Evolutionary conservation across 768 basidiomycete genomes (phyloP).

Genomic region (Tulasnella sp.): DNA sequence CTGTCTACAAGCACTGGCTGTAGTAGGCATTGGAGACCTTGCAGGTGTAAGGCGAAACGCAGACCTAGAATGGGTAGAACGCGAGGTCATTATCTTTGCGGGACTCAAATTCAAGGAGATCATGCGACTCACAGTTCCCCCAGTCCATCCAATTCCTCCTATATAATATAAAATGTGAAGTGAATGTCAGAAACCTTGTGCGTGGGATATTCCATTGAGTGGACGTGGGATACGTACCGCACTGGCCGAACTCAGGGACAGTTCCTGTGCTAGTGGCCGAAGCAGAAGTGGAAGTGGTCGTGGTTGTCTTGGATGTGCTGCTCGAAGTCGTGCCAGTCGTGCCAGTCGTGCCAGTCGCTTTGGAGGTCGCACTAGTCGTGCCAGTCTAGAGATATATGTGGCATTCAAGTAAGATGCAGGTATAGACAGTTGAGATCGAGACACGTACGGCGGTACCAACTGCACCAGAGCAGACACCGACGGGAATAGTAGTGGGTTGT

Average conservation of each 20-base stretch:
- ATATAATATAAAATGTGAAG: too few species aligned
- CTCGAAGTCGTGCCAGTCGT: not conserved
- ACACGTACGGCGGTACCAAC: too few species aligned
- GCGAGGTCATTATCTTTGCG: not conserved
- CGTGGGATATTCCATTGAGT: not conserved
- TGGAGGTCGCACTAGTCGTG: not conserved
- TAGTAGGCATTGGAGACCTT: conserved; percentile 9
- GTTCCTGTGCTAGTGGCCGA: conserved; percentile 7
- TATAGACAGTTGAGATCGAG: too few species aligned
- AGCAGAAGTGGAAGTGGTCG: not conserved
- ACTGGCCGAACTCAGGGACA: conserved; percentile 8
- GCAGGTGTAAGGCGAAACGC: conserved; percentile 5
- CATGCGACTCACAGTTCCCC: conserved; percentile 1
- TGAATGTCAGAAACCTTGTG: too few species aligned
- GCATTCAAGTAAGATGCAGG: not conserved
- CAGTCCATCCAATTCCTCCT: conserved; percentile 13
- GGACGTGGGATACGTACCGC: conserved; percentile 1
- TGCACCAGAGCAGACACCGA: too few species aligned
- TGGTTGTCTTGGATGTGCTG: not conserved
- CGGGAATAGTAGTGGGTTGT: too few species aligned
- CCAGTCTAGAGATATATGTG: not conserved
- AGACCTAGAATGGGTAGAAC: not conserved
- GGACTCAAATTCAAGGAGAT: too few species aligned
- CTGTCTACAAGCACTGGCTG: conserved; percentile 11
- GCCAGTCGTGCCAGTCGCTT: not conserved